These are phyloP conservation scores for Leishmania tropica DNA, from an alignment of 208 protist species.

Conservation along the genomic window DNA sequence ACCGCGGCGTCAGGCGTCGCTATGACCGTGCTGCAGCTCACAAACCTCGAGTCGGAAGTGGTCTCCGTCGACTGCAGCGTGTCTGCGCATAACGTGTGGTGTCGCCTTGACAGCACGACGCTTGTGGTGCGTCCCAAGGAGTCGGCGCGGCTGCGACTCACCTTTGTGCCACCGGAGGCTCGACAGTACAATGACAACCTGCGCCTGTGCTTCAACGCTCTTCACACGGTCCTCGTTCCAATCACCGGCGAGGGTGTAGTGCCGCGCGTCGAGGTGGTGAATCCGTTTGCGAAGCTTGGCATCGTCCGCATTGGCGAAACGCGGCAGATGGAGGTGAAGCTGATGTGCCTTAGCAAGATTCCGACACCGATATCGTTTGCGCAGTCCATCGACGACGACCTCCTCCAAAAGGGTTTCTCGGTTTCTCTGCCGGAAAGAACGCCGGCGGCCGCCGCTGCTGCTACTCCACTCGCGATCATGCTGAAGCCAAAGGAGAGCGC, in stretches of 20 bases:
- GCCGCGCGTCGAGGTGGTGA: constrained; percentile 88
- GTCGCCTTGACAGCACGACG: constrained; percentile 86
- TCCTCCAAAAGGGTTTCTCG: constrained; percentile 73
- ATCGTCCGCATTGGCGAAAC: constrained; percentile 78
- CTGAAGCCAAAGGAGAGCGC: constrained; percentile 85
- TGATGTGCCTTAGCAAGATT: constrained; percentile 89
- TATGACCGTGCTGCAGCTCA: constrained; percentile 68
- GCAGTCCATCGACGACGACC: constrained; percentile 56
- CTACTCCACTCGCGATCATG: constrained; percentile 30
- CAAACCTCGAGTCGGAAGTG: constrained; percentile 91
- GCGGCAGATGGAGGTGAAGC: constrained; percentile 61
- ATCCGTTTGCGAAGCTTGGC: constrained; percentile 86
- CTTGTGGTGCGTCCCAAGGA: constrained; percentile 86
- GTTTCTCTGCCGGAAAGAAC: constrained; percentile 33
- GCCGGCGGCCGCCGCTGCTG: constrained; percentile 1
- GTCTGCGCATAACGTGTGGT: constrained; percentile 77
- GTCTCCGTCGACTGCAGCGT: constrained; percentile 87
- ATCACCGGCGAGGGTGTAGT: constrained; percentile 93
- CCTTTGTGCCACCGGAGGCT: constrained; percentile 88
- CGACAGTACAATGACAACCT: constrained; percentile 89
- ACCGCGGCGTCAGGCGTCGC: constrained; percentile 17
- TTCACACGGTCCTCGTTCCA: constrained; percentile 75
- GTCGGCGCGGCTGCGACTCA: constrained; percentile 66
- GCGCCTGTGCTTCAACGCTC: constrained; percentile 94
- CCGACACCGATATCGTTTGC: constrained; percentile 83